Evolutionary conservation across 371 early-diverging fungal genomes (phyloP).

Genomic region (Saksenaea vasiformis): DNA sequence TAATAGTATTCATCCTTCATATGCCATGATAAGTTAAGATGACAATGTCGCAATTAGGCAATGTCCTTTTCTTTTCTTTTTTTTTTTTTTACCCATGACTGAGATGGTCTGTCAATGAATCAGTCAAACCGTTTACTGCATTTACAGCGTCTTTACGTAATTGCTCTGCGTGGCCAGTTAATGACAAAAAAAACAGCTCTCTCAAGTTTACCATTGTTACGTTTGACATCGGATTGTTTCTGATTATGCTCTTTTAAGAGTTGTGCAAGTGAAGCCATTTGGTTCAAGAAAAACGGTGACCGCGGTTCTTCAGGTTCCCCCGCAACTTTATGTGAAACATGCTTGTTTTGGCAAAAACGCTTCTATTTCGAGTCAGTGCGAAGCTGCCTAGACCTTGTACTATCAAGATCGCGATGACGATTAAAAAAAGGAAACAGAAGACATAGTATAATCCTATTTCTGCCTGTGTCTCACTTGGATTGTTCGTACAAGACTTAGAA

Average conservation of each 20-base stretch:
- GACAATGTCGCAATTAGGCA: background rate
- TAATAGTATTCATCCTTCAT: slow-evolving; percentile 51
- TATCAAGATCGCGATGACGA: no score
- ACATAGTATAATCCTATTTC: no score
- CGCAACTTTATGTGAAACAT: no score
- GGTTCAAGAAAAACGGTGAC: no score
- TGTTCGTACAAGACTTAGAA: no score
- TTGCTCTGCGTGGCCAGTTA: slow-evolving; percentile 38
- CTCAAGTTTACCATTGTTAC: slow-evolving; percentile 34
- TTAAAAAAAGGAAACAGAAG: no score
- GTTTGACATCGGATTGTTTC: slow-evolving; percentile 33
- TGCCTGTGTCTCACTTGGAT: no score
- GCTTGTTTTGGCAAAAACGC: no score
- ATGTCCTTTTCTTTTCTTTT: background rate
- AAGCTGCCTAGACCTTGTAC: no score
- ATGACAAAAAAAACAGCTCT: background rate
- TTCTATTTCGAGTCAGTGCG: no score
- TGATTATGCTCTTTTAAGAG: slow-evolving; percentile 43
- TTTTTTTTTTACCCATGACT: slow-evolving; percentile 46
- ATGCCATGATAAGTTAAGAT: background rate
- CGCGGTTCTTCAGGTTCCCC: no score
- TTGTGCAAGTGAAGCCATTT: slow-evolving; percentile 31
- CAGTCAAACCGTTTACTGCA: slow-evolving; percentile 50
- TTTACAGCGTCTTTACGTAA: slow-evolving; percentile 51
- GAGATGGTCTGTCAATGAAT: slow-evolving; percentile 55